Conservation (phyloP, 2,329 filamentous ascomycete species). For the Didymosphaeria variabile region DNA sequence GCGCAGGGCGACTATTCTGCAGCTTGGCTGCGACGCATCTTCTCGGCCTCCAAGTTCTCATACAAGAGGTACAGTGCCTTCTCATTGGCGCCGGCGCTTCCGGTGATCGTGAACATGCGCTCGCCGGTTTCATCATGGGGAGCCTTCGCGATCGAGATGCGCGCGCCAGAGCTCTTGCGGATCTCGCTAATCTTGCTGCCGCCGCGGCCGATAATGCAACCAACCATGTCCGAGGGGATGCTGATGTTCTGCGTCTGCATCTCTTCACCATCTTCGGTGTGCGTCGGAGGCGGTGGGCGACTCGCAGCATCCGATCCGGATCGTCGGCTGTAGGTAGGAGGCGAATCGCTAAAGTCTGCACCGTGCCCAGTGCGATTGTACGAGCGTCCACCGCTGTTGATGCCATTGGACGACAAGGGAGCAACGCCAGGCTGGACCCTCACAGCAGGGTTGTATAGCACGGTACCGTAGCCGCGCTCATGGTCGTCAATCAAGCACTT, state of each 20-base stretch:
- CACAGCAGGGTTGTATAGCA: conserved; percentile 96
- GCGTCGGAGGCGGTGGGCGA: conserved; percentile 80
- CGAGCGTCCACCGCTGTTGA: conserved; percentile 67
- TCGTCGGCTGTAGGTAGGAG: conserved; percentile 75
- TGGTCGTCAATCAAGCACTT: conserved; percentile 98
- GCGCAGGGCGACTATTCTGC: conserved; percentile 55
- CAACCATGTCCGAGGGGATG: conserved; percentile 99
- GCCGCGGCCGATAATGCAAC: conserved; percentile 95
- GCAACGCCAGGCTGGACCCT: conserved; percentile 75
- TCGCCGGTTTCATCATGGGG: conserved; percentile 97
- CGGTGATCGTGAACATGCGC: conserved; percentile 99
- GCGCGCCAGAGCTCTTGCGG: conserved; percentile 92
- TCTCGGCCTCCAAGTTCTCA: conserved; percentile 98
- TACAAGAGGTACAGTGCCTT: conserved; percentile 95
- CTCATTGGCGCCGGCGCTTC: conserved; percentile 91
- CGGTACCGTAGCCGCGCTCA: conserved; percentile 95
- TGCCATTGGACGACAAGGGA: conserved; percentile 59
- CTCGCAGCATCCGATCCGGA: conserved; percentile 83
- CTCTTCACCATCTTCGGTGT: conserved; percentile 96
- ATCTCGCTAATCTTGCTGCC: conserved; percentile 99
- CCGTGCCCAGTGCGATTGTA: conserved; percentile 95
- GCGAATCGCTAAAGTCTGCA: conserved; percentile 92
- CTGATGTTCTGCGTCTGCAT: conserved; percentile 99
- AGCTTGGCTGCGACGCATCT: conserved; percentile 89
- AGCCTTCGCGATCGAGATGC: conserved; percentile 97